Evolutionary conservation across 371 early-diverging fungal genomes (phyloP).

Genomic region (Umbelopsis sp.): DNA sequence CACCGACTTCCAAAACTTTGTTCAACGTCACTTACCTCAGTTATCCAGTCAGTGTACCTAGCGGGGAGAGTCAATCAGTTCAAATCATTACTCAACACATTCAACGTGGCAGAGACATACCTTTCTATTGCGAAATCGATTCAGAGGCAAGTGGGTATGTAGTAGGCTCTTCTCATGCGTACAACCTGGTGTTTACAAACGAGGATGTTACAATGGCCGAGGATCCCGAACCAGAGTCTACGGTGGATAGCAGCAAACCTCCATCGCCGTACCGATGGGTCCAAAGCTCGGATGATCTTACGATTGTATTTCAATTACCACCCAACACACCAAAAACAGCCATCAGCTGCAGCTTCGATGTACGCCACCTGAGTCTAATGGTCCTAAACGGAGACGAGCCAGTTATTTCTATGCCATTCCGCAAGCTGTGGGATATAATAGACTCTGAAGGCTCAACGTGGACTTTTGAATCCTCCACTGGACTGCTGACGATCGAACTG

Average conservation of each 20-base stretch:
- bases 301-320: conserved; percentile 64
- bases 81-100: conserved; percentile 40
- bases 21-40: conserved; percentile 9
- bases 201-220: conserved; percentile 7
- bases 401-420: conserved; percentile 36
- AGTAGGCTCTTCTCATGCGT: conserved; percentile 53
- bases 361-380: conserved; percentile 50
- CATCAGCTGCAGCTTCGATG: conserved; percentile 59
- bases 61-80: neutral
- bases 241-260: conserved; percentile 17
- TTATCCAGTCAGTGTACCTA: neutral
- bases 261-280: conserved; percentile 69
- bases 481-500: conserved; percentile 67
- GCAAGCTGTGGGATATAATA: conserved; percentile 50
- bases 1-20: conserved; percentile 1
- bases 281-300: conserved; percentile 72
- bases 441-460: conserved; percentile 67
- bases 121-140: conserved; percentile 62
- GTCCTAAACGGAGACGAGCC: conserved; percentile 34
- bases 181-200: conserved; percentile 23
- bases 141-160: conserved; percentile 51
- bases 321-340: conserved; percentile 50
- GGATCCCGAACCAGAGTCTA: neutral
- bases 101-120: conserved; percentile 65
- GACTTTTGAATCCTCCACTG: conserved; percentile 68